Evolutionary conservation across 106 monocot genomes (phyloP).

Genomic region (Dactylorhiza incarnata): DNA sequence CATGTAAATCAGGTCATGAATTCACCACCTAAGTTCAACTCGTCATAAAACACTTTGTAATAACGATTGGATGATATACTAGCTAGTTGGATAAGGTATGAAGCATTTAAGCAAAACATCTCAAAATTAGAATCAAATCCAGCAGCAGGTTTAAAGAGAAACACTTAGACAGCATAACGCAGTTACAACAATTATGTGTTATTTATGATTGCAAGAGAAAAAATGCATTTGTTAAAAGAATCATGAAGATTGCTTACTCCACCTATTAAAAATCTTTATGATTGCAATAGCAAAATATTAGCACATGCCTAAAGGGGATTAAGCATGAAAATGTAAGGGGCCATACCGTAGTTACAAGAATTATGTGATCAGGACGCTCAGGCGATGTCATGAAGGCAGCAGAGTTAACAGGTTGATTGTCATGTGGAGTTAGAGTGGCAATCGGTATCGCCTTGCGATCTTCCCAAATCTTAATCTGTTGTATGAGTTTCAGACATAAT

Average conservation of each 20-base stretch:
- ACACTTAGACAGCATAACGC: no score
- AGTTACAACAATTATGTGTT: no score
- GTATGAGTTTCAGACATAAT: neutral
- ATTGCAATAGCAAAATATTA: neutral
- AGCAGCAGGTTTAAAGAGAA: neutral
- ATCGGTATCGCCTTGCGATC: slow-evolving; percentile 63
- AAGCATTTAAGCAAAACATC: neutral
- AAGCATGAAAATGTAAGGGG: slow-evolving; percentile 7
- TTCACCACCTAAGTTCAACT: neutral
- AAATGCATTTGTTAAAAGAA: neutral
- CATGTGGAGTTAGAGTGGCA: slow-evolving; percentile 68
- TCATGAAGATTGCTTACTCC: neutral
- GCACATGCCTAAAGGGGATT: neutral
- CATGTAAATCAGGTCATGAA: neutral
- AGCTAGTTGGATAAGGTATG: neutral
- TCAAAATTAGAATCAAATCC: neutral
- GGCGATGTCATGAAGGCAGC: slow-evolving; percentile 87
- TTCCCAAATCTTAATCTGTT: slow-evolving; percentile 98
- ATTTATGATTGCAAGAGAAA: no score
- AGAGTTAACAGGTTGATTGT: slow-evolving; percentile 77
- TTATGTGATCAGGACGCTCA: slow-evolving; percentile 79
- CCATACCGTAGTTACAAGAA: slow-evolving; percentile 82
- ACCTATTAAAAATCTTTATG: neutral
- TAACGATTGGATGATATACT: neutral
- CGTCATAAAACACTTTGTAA: neutral